Conservation (phyloP, 2,329 filamentous ascomycete species). For the Teratosphaeria destructans region DNA sequence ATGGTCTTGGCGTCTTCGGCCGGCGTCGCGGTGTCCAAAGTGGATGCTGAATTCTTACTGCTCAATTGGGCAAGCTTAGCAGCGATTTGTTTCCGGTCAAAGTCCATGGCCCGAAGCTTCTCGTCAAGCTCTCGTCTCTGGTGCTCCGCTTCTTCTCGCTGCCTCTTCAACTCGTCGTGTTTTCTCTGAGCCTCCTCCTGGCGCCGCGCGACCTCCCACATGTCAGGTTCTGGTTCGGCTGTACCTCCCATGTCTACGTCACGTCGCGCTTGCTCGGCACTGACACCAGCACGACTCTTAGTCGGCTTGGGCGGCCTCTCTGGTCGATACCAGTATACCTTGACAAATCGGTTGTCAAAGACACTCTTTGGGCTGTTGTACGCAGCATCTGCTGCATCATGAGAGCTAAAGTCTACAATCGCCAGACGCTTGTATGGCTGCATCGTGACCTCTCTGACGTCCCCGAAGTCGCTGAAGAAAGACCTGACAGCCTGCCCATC, state of each 20-base stretch:
- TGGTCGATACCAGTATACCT: slow-evolving; percentile 65
- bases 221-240: slow-evolving; percentile 49
- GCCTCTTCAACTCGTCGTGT: slow-evolving; percentile 55
- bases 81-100: slow-evolving; percentile 52
- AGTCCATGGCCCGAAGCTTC: slow-evolving; percentile 52
- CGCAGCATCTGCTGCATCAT: slow-evolving; percentile 56
- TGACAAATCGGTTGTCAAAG: slow-evolving; percentile 78
- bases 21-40: slow-evolving; percentile 14
- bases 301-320: slow-evolving; percentile 17
- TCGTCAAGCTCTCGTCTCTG: slow-evolving; percentile 55
- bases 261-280: slow-evolving; percentile 12
- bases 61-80: slow-evolving; percentile 52
- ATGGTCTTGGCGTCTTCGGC: slow-evolving; percentile 43
- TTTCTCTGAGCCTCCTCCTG: slow-evolving; percentile 63
- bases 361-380: slow-evolving; percentile 70
- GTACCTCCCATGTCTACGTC: slow-evolving; percentile 11
- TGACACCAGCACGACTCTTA: background rate
- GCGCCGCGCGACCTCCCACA: slow-evolving; percentile 56
- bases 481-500: slow-evolving; percentile 52
- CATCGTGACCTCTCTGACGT: slow-evolving; percentile 53
- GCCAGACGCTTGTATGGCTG: slow-evolving; percentile 57
- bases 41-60: background rate
- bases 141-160: slow-evolving; percentile 52
- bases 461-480: slow-evolving; percentile 66
- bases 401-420: slow-evolving; percentile 57